Base-by-base conservation (phyloP, 495 filamentous ascomycete species). In the Immersiella caudata region DNA sequence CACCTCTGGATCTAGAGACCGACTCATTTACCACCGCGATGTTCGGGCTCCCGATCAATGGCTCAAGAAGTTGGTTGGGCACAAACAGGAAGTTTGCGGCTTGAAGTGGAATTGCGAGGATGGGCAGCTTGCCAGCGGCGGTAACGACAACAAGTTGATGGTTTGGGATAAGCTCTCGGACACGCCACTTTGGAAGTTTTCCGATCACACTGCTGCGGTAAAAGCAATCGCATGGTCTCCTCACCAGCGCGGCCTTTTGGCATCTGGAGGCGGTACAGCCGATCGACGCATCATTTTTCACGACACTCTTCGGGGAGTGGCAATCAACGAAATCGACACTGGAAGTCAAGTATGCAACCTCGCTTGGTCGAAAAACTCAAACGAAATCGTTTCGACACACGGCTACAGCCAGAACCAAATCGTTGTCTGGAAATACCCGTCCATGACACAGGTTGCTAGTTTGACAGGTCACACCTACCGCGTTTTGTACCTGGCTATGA, bases 201-300 rank as follows among this genome's bases (percentile, higher is more conserved):
- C 88, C 20, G 93, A 97, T 60, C 95, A 99, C 75, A 93, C 87
- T 24, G 95, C 95, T 5, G 95, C 95, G 8, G 95, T 99, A 58
- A 99, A 99, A 76, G 95, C 95, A 11, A 97, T 99, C 68, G 91
- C 95, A n/a, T 99, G 95, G 95, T 97, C 92, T 26, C 95, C 95
- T 21, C 95, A 99, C 77, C 95, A 98, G 70, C 90, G 90, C 52
- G 91, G 93, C 56, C 87, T 97, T 1, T 86, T 99, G 22, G 96
- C 95, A n/a, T 96, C 92, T 11, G 95, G 95, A 50, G 95, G 95
- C 64, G 95, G 95, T 71, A 99, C 95, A 0, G 95, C 94, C 20
- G 95, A 99, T 80, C 87, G 94, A 58, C 87, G 92, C 24, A 99
- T 99, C 78, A 97, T 96, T 67, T 99, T 99, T 79, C 96, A 96